phyloP scores from a whole-genome alignment of 495 filamentous ascomycete genomes.

The Amniculicola lignicola region DNA sequence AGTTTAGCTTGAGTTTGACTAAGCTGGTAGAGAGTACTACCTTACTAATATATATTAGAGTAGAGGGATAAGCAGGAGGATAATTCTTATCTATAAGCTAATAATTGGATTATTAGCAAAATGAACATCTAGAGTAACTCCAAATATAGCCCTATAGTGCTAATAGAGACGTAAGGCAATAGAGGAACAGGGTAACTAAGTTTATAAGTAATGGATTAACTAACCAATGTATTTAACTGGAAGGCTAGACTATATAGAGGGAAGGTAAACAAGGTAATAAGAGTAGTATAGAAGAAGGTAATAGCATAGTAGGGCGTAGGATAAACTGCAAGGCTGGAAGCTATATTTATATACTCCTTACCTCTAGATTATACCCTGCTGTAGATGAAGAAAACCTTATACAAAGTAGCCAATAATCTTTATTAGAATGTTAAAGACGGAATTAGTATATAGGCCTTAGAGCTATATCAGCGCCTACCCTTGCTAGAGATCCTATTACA shows the following conservation, averaged over 20 bases:
- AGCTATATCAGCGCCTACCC: background rate
- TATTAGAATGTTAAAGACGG: background rate
- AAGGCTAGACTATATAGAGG: background rate
- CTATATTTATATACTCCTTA: constrained; percentile 3
- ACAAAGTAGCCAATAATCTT: too few species aligned
- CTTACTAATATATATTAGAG: constrained; percentile 2
- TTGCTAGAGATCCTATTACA: background rate
- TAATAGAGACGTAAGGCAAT: background rate
- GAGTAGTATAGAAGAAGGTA: background rate
- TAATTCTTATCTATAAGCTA: constrained; percentile 1
- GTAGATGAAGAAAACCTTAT: background rate
- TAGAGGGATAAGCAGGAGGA: constrained; percentile 2
- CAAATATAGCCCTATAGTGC: background rate
- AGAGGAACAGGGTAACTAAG: background rate
- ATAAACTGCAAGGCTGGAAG: constrained; percentile 3
- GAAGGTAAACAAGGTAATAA: background rate
- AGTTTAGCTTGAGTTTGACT: constrained; percentile 1
- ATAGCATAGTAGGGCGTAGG: background rate
- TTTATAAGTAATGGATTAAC: background rate
- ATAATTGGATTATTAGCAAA: constrained; percentile 10
- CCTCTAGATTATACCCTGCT: background rate
- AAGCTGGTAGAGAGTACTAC: background rate
- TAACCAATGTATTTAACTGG: background rate
- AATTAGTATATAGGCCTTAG: background rate
- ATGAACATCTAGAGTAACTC: constrained; percentile 1